Conservation (phyloP, 371 early-diverging fungal species). For the Mucor lusitanicus region DNA sequence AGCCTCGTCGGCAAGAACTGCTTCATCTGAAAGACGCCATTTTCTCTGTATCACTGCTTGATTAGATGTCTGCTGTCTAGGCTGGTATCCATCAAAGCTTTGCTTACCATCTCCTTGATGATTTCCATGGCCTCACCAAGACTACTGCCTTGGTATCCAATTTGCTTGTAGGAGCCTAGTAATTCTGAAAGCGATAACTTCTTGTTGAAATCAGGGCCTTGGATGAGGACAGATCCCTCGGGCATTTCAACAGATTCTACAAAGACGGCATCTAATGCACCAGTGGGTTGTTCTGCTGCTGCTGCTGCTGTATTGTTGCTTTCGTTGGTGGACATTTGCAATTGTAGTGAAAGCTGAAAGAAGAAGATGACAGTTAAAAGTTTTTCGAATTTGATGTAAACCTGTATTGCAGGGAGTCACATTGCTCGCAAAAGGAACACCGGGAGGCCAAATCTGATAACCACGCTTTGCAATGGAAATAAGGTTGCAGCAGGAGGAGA, state of each 20-base stretch:
- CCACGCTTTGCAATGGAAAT: not conserved
- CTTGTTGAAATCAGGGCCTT: constrained; percentile 91
- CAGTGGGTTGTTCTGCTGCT: constrained; percentile 14
- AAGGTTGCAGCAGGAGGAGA: not conserved
- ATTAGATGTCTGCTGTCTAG: not conserved
- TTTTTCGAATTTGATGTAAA: not conserved
- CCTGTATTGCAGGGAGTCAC: not conserved
- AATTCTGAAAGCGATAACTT: constrained; percentile 66
- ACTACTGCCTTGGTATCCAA: constrained; percentile 94
- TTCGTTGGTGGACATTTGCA: constrained; percentile 2
- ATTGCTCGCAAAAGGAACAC: not conserved
- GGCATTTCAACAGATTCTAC: constrained; percentile 72
- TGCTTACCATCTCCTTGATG: constrained; percentile 84
- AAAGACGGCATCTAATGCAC: constrained; percentile 67
- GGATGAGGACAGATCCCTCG: constrained; percentile 63
- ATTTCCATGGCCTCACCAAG: constrained; percentile 88
- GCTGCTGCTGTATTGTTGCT: not conserved
- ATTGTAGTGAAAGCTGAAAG: not conserved
- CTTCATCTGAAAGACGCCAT: constrained; percentile 91
- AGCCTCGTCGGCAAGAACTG: constrained; percentile 62
- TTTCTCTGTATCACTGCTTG: constrained; percentile 52
- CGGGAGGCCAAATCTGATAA: not conserved
- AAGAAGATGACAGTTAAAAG: not conserved
- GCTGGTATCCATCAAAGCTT: not conserved
- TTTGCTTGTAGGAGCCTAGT: constrained; percentile 69